These are phyloP conservation scores for Ramaria sp. DNA, from an alignment of 768 basidiomycete genomes.

Conservation along the genomic window DNA sequence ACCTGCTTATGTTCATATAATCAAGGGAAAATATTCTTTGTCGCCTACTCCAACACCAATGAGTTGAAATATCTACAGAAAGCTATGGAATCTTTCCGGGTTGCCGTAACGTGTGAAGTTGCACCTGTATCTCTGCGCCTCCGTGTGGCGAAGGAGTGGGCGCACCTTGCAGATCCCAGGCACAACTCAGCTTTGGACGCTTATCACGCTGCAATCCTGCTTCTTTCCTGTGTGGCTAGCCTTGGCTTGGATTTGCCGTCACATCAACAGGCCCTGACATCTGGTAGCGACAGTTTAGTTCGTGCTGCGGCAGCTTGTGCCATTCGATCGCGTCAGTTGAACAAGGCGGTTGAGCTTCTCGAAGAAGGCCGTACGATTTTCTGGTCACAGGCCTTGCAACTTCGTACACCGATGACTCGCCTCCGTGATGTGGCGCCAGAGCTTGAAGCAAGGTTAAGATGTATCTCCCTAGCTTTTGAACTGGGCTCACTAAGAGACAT, in stretches of 20 bases:
- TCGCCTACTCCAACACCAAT: neutral
- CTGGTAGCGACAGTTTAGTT: no score
- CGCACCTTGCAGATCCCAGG: constrained; percentile 4
- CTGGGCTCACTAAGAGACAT: no score
- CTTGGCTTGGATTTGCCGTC: constrained; percentile 13
- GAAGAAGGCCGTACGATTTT: constrained; percentile 23
- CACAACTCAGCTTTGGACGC: constrained; percentile 21
- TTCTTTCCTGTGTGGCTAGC: constrained; percentile 13
- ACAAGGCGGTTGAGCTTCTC: no score
- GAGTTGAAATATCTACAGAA: neutral
- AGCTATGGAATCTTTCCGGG: neutral
- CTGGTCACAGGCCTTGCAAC: constrained; percentile 21
- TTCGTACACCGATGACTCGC: constrained; percentile 14
- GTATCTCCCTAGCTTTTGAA: no score
- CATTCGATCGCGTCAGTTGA: no score
- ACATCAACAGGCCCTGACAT: constrained; percentile 16
- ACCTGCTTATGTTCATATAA: neutral
- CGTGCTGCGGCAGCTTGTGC: no score
- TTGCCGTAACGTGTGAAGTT: neutral
- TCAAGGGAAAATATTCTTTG: neutral
- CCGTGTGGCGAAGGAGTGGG: neutral
- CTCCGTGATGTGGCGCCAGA: constrained; percentile 11
- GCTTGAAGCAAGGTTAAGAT: no score
- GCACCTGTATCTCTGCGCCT: no score
- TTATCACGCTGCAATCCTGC: constrained; percentile 18